These are phyloP conservation scores for Helenozyma rhizophorensis DNA, from an alignment of 805 yeast species.

Conservation along the genomic window DNA sequence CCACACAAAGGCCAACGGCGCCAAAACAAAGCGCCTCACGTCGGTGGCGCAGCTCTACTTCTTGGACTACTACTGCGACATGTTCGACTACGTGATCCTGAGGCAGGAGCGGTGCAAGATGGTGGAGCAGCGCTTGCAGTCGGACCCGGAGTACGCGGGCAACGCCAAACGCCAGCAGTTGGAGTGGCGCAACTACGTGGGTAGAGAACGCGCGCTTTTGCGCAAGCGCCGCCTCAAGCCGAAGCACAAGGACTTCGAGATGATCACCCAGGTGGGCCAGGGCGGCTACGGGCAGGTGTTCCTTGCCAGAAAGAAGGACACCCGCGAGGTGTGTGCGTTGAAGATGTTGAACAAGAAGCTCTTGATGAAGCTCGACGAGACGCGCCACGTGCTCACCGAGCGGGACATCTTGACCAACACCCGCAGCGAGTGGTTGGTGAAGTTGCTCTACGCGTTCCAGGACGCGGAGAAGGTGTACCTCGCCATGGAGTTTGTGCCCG, in stretches of 20 bases:
- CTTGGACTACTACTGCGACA: slow-evolving; percentile 92
- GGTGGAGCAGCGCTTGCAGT: slow-evolving; percentile 56
- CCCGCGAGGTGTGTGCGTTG: slow-evolving; percentile 91
- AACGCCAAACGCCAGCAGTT: slow-evolving; percentile 34
- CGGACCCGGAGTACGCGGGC: slow-evolving; percentile 40
- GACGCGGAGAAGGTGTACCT: slow-evolving; percentile 83
- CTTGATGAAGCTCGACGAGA: slow-evolving; percentile 85
- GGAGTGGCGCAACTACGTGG: slow-evolving; percentile 73
- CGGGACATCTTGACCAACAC: slow-evolving; percentile 96
- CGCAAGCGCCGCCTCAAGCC: slow-evolving; percentile 90
- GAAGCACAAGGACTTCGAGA: slow-evolving; percentile 90
- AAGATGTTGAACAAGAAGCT: slow-evolving; percentile 86
- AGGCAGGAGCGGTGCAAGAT: slow-evolving; percentile 78
- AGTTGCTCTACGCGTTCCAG: slow-evolving; percentile 90
- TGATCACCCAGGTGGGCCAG: slow-evolving; percentile 97
- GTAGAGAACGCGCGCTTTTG: slow-evolving; percentile 77
- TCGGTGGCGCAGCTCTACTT: slow-evolving; percentile 93
- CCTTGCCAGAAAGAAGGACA: slow-evolving; percentile 88
- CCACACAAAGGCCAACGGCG: slow-evolving; percentile 54
- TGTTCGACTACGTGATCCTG: slow-evolving; percentile 85
- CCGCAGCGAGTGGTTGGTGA: slow-evolving; percentile 93
- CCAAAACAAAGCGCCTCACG: slow-evolving; percentile 79
- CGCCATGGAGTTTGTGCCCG: slow-evolving; percentile 99
- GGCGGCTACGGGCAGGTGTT: slow-evolving; percentile 99
- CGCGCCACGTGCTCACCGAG: slow-evolving; percentile 92